Conservation (phyloP, 768 basidiomycete species). For the Psilocybe cubensis region DNA sequence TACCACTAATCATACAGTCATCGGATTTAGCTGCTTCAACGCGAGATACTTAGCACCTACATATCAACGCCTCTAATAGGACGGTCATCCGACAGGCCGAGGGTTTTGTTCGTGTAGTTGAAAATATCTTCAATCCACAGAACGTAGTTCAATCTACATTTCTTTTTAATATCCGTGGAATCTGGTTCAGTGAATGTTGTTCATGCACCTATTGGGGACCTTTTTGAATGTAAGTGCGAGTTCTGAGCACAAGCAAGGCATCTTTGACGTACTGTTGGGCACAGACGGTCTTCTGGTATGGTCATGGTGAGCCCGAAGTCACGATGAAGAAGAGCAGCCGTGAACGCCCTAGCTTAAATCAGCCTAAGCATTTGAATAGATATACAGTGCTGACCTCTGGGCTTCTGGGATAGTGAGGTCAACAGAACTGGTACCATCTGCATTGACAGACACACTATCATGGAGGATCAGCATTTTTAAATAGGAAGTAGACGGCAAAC, state of each 20-base stretch:
- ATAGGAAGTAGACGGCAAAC: not conserved
- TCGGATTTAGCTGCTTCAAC: not conserved
- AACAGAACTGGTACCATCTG: not conserved
- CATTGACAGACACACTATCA: slow-evolving; percentile 1
- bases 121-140: slow-evolving; percentile 9
- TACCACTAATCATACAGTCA: not conserved
- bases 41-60: not conserved
- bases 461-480: not conserved
- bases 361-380: not conserved
- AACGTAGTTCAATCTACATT: slow-evolving; percentile 7
- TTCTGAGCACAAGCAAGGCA: too few relatives aligned
- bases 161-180: not conserved
- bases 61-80: slow-evolving; percentile 2
- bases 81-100: slow-evolving; percentile 3
- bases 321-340: slow-evolving; percentile 2
- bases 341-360: not conserved
- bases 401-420: slow-evolving; percentile 5
- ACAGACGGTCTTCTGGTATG: slow-evolving; percentile 5
- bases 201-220: not conserved
- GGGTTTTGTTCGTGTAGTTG: not conserved
- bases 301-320: slow-evolving; percentile 1
- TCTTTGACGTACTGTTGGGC: slow-evolving; percentile 7
- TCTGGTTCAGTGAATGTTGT: not conserved
- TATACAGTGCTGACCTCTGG: not conserved
- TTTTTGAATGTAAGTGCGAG: not conserved